phyloP scores from a whole-genome alignment of 2,329 filamentous ascomycete species.

The Fusarium paranaense region DNA sequence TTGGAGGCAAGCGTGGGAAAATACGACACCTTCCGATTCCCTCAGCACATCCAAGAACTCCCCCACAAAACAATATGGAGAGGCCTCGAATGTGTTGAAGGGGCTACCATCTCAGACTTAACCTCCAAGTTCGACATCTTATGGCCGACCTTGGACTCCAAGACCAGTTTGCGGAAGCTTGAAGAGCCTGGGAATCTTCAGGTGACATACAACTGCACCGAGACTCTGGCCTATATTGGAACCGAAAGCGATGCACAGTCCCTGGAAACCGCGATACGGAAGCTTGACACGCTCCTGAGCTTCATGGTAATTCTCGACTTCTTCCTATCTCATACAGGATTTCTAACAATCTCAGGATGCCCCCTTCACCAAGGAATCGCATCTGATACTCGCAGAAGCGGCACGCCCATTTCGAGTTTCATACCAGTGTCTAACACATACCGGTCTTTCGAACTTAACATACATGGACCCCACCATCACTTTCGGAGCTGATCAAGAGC shows the following conservation, averaged over 20 bases:
- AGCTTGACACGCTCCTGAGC: conserved; percentile 35
- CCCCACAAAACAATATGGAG: conserved; percentile 42
- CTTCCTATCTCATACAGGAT: not conserved
- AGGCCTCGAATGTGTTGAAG: conserved; percentile 30
- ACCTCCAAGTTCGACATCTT: conserved; percentile 32
- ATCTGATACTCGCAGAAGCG: conserved; percentile 41
- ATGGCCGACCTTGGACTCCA: conserved; percentile 2
- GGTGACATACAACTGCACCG: conserved; percentile 45
- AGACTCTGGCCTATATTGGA: conserved; percentile 46
- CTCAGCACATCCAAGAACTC: conserved; percentile 26
- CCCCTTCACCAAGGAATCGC: conserved; percentile 13
- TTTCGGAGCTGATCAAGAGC: conserved; percentile 14
- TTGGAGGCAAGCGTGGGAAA: not conserved
- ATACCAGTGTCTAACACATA: conserved; percentile 45
- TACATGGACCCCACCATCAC: conserved; percentile 30
- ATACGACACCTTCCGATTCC: conserved; percentile 41
- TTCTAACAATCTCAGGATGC: conserved; percentile 33
- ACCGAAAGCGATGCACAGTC: conserved; percentile 10
- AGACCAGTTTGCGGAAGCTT: conserved; percentile 23
- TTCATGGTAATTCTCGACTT: conserved; percentile 23
- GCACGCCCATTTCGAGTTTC: conserved; percentile 14
- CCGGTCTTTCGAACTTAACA: conserved; percentile 42
- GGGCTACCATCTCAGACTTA: conserved; percentile 19
- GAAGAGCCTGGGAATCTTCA: conserved; percentile 26
- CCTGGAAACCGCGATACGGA: conserved; percentile 28